Conservation (phyloP, 2,329 filamentous ascomycete genomes). For the Diaporthe helianthi region DNA sequence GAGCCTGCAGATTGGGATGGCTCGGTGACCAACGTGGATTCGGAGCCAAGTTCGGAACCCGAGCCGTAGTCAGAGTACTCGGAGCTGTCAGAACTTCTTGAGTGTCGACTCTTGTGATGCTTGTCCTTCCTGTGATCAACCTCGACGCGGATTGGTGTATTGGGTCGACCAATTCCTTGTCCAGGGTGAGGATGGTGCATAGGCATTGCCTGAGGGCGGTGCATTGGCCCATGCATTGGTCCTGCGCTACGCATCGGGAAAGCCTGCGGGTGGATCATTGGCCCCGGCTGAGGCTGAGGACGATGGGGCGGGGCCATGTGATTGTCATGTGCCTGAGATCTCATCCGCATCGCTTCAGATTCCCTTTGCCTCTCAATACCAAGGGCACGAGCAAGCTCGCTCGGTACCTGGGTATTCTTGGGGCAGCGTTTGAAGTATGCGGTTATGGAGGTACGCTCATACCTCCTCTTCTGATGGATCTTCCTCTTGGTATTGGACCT, state of each 20-base stretch:
- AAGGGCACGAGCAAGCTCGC: constrained; percentile 25
- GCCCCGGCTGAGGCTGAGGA: constrained; percentile 8
- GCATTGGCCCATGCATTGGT: neutral
- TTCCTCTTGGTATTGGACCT: constrained; percentile 37
- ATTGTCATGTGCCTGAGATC: neutral
- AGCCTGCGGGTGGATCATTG: neutral
- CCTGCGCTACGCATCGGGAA: constrained; percentile 1
- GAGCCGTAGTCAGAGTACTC: constrained; percentile 18
- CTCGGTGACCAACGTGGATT: constrained; percentile 8
- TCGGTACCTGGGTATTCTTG: constrained; percentile 36
- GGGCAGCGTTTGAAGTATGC: constrained; percentile 55
- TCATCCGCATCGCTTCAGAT: neutral
- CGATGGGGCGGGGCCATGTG: constrained; percentile 9
- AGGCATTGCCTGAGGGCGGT: neutral
- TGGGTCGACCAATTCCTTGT: neutral
- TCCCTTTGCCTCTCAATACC: constrained; percentile 23
- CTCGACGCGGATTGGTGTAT: constrained; percentile 21
- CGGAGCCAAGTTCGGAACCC: constrained; percentile 1
- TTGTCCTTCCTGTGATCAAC: constrained; percentile 8
- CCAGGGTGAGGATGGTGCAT: constrained; percentile 3
- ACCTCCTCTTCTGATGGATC: constrained; percentile 40
- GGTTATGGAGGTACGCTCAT: constrained; percentile 51
- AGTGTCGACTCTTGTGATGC: constrained; percentile 13
- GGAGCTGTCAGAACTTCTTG: constrained; percentile 21
- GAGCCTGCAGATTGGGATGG: constrained; percentile 22